These are phyloP conservation scores for Plasmodium billcollinsi DNA, from an alignment of 169 alveolate species.

Conservation along the genomic window DNA sequence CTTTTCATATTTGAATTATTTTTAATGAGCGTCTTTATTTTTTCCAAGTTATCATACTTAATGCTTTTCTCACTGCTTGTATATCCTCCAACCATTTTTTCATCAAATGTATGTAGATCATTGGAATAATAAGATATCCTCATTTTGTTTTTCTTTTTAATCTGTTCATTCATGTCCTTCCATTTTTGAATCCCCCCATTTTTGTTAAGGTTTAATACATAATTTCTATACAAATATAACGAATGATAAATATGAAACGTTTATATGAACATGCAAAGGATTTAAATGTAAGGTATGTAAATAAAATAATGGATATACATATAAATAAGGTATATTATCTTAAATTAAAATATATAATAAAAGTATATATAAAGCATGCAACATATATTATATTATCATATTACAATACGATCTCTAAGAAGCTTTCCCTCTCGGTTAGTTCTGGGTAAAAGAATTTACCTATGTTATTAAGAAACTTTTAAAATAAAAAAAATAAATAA, in stretches of 20 bases:
- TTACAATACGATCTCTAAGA: constrained; percentile 69
- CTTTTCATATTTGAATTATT: background rate
- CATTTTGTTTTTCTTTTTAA: constrained; percentile 26
- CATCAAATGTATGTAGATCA: constrained; percentile 31
- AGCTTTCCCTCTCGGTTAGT: constrained; percentile 42
- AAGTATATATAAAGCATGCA: too few species aligned
- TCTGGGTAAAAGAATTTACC: constrained; percentile 56
- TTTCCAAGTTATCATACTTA: constrained; percentile 7
- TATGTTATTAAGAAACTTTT: constrained; percentile 31
- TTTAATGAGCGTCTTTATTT: constrained; percentile 2
- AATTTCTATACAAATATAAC: constrained; percentile 23
- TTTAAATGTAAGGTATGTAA: background rate
- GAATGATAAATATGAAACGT: too few species aligned
- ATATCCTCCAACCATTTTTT: constrained; percentile 46
- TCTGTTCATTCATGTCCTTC: constrained; percentile 8
- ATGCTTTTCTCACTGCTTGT: constrained; percentile 58
- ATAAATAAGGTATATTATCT: too few species aligned
- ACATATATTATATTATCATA: background rate
- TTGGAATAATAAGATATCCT: constrained; percentile 11
- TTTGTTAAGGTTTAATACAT: constrained; percentile 26
- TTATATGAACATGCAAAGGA: constrained; percentile 3
- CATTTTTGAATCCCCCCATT: constrained; percentile 20
- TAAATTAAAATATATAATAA: too few species aligned
- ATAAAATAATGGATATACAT: too few species aligned
- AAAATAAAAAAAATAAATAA: background rate